Evolutionary conservation across 1,139 yeast species (phyloP).

Genomic region (Geotrichum fermentans): DNA sequence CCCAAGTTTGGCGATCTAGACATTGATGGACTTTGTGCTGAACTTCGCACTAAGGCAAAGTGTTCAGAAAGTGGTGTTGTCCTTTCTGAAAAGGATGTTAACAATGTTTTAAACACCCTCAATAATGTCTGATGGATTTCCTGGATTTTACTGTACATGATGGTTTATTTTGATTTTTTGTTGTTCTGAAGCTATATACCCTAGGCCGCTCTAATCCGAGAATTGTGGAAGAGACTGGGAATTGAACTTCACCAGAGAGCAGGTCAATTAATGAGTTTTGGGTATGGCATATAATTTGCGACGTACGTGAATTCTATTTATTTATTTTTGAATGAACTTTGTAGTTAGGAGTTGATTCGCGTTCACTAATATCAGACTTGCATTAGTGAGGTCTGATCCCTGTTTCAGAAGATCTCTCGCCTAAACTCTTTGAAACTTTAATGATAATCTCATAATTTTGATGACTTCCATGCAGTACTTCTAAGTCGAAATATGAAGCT

Average conservation of each 20-base stretch:
- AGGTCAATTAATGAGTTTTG: background rate
- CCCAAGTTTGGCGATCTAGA: slow-evolving; percentile 91
- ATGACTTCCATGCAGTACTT: too few species aligned
- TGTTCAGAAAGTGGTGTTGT: slow-evolving; percentile 92
- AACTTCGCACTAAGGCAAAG: slow-evolving; percentile 84
- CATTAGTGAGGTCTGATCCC: too few species aligned
- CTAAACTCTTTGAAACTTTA: too few species aligned
- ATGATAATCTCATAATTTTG: too few species aligned
- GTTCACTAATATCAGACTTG: too few species aligned
- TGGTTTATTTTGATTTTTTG: background rate
- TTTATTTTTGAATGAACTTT: background rate
- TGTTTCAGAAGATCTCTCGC: too few species aligned
- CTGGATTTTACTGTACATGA: background rate
- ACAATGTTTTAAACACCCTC: slow-evolving; percentile 47
- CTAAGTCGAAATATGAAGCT: too few species aligned
- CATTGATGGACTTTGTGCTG: slow-evolving; percentile 86
- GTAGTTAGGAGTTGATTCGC: too few species aligned
- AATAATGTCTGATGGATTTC: too few species aligned
- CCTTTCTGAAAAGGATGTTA: slow-evolving; percentile 72
- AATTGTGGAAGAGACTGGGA: too few species aligned
- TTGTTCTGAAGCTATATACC: background rate
- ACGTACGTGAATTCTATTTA: background rate
- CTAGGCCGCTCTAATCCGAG: background rate
- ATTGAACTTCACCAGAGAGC: background rate
- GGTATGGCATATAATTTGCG: background rate